Conservation (phyloP, 1,139 yeast genomes). For the Arxiozyma bovina region DNA sequence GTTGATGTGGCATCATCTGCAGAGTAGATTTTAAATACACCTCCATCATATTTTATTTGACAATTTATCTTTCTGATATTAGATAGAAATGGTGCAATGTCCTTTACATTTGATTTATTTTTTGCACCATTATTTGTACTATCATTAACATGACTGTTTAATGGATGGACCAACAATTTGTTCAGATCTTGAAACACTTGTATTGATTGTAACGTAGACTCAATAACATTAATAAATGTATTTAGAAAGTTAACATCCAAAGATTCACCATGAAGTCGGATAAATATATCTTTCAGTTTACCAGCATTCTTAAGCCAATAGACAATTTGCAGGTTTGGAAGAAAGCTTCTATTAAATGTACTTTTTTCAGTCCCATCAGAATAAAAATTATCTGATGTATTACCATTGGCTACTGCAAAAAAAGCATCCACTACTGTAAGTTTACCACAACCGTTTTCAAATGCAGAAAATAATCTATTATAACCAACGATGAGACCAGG, state of each 20-base stretch:
- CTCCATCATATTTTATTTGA: slow-evolving; percentile 57
- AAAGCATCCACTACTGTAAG: slow-evolving; percentile 57
- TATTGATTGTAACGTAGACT: slow-evolving; percentile 40
- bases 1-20: slow-evolving; percentile 38
- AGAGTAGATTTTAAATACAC: slow-evolving; percentile 44
- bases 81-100: slow-evolving; percentile 26
- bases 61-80: slow-evolving; percentile 41
- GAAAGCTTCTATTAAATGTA: slow-evolving; percentile 50
- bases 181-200: slow-evolving; percentile 37
- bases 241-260: slow-evolving; percentile 57
- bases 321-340: slow-evolving; percentile 57
- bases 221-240: slow-evolving; percentile 42
- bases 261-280: slow-evolving; percentile 53
- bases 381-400: slow-evolving; percentile 43
- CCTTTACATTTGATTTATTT: slow-evolving; percentile 15
- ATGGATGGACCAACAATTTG: slow-evolving; percentile 10
- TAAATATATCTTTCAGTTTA: slow-evolving; percentile 35
- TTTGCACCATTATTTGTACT: slow-evolving; percentile 3
- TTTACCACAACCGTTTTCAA: slow-evolving; percentile 56
- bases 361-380: slow-evolving; percentile 40
- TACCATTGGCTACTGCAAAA: slow-evolving; percentile 57
- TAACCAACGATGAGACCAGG: slow-evolving; percentile 73
- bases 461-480: slow-evolving; percentile 55
- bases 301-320: slow-evolving; percentile 38
- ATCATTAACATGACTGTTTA: not conserved